A percentile compares a stretch with the other conserved stretches of the same genome.
These are phyloP conservation scores for Stevia rebaudiana DNA, from an alignment of 140 eudicot species.

Conservation along the genomic window DNA sequence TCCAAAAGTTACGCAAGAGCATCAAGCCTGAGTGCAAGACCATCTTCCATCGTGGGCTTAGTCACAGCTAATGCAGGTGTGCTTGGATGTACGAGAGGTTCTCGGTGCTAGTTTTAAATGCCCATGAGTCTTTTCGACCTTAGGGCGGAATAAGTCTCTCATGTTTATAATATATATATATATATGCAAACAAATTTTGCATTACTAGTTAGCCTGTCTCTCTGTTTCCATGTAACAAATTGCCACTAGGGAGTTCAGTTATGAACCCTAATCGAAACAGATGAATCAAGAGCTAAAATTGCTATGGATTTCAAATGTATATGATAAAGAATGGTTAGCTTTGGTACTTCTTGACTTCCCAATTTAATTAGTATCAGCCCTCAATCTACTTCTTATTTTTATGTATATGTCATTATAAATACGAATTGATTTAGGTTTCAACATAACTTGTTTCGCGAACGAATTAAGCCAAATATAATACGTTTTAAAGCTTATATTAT, in stretches of 20 bases:
- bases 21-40: constrained; percentile 49
- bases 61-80: constrained; percentile 43
- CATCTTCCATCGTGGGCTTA: constrained; percentile 42
- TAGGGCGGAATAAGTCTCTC: constrained; percentile 13
- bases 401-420: too few relatives aligned
- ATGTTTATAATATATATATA: constrained; percentile 22
- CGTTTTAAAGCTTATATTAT: too few relatives aligned
- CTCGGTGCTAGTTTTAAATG: constrained; percentile 29
- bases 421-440: too few relatives aligned
- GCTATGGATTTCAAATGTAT: constrained; percentile 5
- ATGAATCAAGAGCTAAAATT: constrained; percentile 29
- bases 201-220: constrained; percentile 32
- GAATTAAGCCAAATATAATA: too few relatives aligned
- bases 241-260: constrained; percentile 27
- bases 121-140: constrained; percentile 3
- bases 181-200: constrained; percentile 29
- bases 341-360: neutral
- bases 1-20: constrained; percentile 46
- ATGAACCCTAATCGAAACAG: constrained; percentile 29
- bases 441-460: too few relatives aligned
- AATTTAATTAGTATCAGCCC: too few relatives aligned
- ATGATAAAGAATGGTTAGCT: neutral
- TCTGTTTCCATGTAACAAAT: constrained; percentile 30
- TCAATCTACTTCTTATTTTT: too few relatives aligned
- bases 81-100: constrained; percentile 36